A percentile compares a stretch with the other conserved stretches of the same genome.
Evolutionary conservation across 1,284 basidiomycete genomes (phyloP).

Genomic region (Papiliotrema fonsecae): DNA sequence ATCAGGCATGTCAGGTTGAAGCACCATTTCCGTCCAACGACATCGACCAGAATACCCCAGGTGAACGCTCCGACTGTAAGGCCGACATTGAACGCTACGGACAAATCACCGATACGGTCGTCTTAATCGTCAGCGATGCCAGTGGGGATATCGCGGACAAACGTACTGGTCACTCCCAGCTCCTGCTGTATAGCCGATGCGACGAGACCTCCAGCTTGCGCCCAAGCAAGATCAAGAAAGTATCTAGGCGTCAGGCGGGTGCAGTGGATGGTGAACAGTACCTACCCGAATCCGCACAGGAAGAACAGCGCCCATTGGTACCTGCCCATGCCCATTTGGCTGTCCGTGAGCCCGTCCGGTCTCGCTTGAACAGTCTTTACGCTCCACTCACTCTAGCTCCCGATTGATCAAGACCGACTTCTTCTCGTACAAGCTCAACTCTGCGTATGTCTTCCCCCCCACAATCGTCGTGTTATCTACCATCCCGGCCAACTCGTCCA

Average conservation of each 20-base stretch:
- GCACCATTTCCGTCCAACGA: slow-evolving; percentile 53
- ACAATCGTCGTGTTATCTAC: slow-evolving; percentile 6
- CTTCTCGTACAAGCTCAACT: slow-evolving; percentile 22
- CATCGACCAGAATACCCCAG: slow-evolving; percentile 49
- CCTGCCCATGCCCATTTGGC: slow-evolving; percentile 24
- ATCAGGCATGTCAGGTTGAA: slow-evolving; percentile 72
- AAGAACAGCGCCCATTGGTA: slow-evolving; percentile 28
- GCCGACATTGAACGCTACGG: slow-evolving; percentile 60
- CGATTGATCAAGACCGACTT: slow-evolving; percentile 23
- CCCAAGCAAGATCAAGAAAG: slow-evolving; percentile 37
- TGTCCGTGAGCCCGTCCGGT: slow-evolving; percentile 2
- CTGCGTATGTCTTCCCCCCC: slow-evolving; percentile 12
- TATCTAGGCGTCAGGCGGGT: slow-evolving; percentile 12
- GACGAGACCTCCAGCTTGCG: slow-evolving; percentile 32
- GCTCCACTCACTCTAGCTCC: slow-evolving; percentile 22
- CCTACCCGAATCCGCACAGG: slow-evolving; percentile 22
- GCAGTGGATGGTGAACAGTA: neutral
- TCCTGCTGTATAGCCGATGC: slow-evolving; percentile 14
- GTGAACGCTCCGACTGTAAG: slow-evolving; percentile 48
- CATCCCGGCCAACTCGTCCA: slow-evolving; percentile 10
- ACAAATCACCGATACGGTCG: slow-evolving; percentile 59
- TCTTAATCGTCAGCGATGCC: slow-evolving; percentile 38
- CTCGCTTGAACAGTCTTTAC: neutral
- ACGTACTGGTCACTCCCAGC: slow-evolving; percentile 9
- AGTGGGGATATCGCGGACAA: neutral